Conservation (phyloP, 139 green algal species). For the Coccomyxa sp. region DNA sequence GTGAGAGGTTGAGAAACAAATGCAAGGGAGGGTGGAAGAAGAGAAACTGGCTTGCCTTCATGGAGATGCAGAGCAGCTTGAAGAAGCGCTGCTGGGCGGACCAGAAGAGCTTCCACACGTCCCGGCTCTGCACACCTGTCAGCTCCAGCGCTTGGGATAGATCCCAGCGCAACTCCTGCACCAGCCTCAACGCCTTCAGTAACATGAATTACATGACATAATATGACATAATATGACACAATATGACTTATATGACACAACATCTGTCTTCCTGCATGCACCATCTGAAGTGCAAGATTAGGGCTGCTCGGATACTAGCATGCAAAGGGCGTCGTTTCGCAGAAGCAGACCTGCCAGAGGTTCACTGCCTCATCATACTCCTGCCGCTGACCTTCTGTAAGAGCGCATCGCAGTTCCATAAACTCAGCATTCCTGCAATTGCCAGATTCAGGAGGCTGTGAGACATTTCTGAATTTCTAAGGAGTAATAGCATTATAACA, state of each 20-base stretch:
- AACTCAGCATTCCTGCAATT: conserved; percentile 72
- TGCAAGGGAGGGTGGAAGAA: neutral
- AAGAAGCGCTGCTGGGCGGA: conserved; percentile 88
- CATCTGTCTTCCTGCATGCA: neutral
- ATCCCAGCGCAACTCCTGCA: conserved; percentile 27
- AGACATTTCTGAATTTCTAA: too few relatives aligned
- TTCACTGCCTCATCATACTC: conserved; percentile 71
- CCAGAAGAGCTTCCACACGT: conserved; percentile 74
- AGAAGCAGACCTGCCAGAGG: conserved; percentile 35
- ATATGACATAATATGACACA: too few relatives aligned
- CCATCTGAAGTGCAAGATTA: neutral
- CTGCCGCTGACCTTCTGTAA: conserved; percentile 42
- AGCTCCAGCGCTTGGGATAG: conserved; percentile 43
- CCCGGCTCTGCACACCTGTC: conserved; percentile 22
- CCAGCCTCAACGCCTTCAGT: neutral
- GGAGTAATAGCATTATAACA: too few relatives aligned
- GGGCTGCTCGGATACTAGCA: neutral
- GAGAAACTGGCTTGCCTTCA: conserved; percentile 67
- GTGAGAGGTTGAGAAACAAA: too few relatives aligned
- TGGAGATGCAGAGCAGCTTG: conserved; percentile 79
- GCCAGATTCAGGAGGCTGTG: neutral
- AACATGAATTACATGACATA: neutral
- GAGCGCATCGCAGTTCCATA: conserved; percentile 51
- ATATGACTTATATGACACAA: neutral
- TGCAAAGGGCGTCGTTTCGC: too few relatives aligned